Evolutionary conservation across 495 filamentous ascomycete species (phyloP), one percentile per base, ranked within the genome.

Genomic region (Penicillium bialowiezense): DNA sequence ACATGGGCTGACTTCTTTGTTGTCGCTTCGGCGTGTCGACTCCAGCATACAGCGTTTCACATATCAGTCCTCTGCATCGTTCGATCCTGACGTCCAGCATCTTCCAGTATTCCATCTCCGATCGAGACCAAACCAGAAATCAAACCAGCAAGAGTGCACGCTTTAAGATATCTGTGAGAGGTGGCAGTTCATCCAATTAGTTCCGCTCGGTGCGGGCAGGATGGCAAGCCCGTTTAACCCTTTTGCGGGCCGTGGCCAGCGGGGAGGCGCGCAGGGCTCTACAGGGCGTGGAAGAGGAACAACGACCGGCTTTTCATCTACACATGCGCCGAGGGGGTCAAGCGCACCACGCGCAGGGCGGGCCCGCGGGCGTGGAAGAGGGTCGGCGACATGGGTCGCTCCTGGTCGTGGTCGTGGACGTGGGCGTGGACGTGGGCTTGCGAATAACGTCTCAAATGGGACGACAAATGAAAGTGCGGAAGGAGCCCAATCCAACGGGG

Each of bases 171-270:
- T 34, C 42, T 39, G 35, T 5, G 10, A 15, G 19, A 48, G 35
- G 44, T 40, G 48, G 43, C 29, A 37, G 59, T 32, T 40, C 40
- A 29, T 42, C 42, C 37, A 29, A n/a, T 51, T 20, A 48, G 32
- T 51, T 50, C 59, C 58, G 67, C 64, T 62, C 42, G 42, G 40
- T 50, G 58, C 56, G 61, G 67, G 56, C 57, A 70, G 57, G 48
- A 74, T 74, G 71, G 62, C 69, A 50, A 62, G 56, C 45, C 62
- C 69, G 39, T 54, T 68, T 28, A 68, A 63, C 51, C 61, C 67
- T 23, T 73, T 68, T 51, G 51, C 50, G 47, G 64, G 31, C 43
- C 52, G 64, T 26, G 52, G 58, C 49, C 65, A 68, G 48, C 61
- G 53, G 52, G 60, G 60, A 55, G 67, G 58, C 19, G 43, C 32